Base-by-base conservation (phyloP, 75 land plant species). In the Larix kaempferi region DNA sequence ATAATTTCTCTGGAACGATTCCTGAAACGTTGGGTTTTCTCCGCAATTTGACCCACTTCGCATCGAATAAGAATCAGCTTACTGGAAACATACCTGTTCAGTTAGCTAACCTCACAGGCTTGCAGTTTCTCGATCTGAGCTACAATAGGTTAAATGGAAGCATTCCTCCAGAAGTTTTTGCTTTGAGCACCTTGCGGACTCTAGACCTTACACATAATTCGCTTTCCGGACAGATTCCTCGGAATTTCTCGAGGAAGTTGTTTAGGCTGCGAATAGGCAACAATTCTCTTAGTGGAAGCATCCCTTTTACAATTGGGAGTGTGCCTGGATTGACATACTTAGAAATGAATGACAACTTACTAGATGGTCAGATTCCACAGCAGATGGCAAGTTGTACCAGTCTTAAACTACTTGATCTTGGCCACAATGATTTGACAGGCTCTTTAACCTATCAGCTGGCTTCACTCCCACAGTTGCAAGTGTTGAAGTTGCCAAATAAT, bases 401-500 rank as follows among this genome's bases (percentile, higher is more conserved):
- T 56, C 52, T 88, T 80, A 78, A 82, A 4, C 21, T 81, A 12
- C 67, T 90, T 23, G 78, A 78, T 5, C 81, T 90, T 14, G 59
- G 81, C 15, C 27, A 79, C 29, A 90, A 90, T 78, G 58, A 78
- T n/a, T 90, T 90, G 23, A 54, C 77, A 8, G 92, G 89, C 10
- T 75, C 60, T 1, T 77, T 87, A 59, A 87, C 89, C n/a, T 22
- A 78, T 22, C 56, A 79, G 5, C 63, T 90, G 71, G 39, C 85
- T 25, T 11, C 71, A 23, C 78, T 90, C 16, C 80, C 69, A 27
- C 25, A 74, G 26, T 61, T 89, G 33, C 63, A 83, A 74, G 74
- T 37, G 15, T 72, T 91, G 65, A 90, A 91, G 73, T 54, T 91
- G 76, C 81, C 84, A 0, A 66, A 77, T 22, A 91, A 91, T 66